Percentiles rank a stretch among this genome's conserved stretches.
These are phyloP conservation scores for Calocybe gambosa DNA, from an alignment of 1,284 basidiomycete genomes.

Conservation along the genomic window DNA sequence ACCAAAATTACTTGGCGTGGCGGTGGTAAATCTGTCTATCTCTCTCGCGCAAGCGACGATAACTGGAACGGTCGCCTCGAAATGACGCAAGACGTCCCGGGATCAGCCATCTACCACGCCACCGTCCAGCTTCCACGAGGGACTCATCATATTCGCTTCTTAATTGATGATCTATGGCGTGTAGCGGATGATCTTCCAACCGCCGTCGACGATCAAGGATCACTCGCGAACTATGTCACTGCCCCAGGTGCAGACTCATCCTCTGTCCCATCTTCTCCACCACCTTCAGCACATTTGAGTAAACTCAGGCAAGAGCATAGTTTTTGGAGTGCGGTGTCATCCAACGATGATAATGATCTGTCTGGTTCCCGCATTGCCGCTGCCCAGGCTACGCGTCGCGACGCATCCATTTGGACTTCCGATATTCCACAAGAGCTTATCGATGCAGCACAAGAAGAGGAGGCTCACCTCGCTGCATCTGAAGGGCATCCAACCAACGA, in stretches of 20 bases:
- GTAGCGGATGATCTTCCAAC: constrained; percentile 77
- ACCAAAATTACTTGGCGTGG: constrained; percentile 61
- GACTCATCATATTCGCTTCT: constrained; percentile 93
- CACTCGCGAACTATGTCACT: constrained; percentile 91
- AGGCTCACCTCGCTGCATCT: constrained; percentile 55
- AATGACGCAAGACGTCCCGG: constrained; percentile 51
- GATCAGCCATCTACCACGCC: constrained; percentile 22
- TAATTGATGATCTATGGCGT: constrained; percentile 90
- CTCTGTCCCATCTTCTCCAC: constrained; percentile 12
- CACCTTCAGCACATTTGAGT: constrained; percentile 8
- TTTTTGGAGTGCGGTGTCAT: constrained; percentile 44
- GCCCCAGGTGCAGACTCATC: constrained; percentile 30
- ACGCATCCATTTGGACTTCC: constrained; percentile 56
- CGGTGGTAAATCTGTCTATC: constrained; percentile 51
- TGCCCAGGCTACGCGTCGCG: constrained; percentile 14
- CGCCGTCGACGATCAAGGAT: constrained; percentile 92
- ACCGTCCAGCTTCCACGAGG: constrained; percentile 73
- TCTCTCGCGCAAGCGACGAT: constrained; percentile 65
- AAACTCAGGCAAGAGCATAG: constrained; percentile 29
- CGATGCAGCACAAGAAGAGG: constrained; percentile 80
- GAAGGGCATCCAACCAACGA: constrained; percentile 29
- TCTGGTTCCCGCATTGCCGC: constrained; percentile 9
- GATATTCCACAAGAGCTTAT: constrained; percentile 71
- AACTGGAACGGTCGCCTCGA: constrained; percentile 62
- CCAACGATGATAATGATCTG: constrained; percentile 29